Evolutionary conservation across 805 yeast species (phyloP).

Genomic region (Candida sonorensis): DNA sequence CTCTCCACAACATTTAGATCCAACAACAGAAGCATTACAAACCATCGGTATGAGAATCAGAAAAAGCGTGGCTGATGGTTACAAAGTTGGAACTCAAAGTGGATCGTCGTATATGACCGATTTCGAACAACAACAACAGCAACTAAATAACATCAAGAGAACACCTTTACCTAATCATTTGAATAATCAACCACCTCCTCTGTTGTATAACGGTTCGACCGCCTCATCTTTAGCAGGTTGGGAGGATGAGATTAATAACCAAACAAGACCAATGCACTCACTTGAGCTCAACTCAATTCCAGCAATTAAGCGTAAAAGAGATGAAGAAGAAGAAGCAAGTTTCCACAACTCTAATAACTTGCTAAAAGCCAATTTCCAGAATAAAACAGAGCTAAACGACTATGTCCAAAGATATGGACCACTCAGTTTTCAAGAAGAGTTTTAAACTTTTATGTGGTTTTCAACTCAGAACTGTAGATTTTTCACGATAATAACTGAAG

Average conservation of each 20-base stretch:
- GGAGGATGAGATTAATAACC: slow-evolving; percentile 27
- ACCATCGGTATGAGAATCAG: slow-evolving; percentile 68
- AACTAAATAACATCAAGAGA: slow-evolving; percentile 21
- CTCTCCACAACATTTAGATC: slow-evolving; percentile 3
- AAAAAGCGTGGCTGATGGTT: slow-evolving; percentile 60
- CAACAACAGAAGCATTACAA: slow-evolving; percentile 34
- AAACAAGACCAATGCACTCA: slow-evolving; percentile 2
- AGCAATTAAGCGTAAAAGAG: slow-evolving; percentile 12
- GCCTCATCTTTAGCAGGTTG: slow-evolving; percentile 37
- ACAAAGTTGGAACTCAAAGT: slow-evolving; percentile 17
- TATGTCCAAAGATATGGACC: slow-evolving; percentile 36
- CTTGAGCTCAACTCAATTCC: no score
- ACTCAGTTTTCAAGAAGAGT: slow-evolving; percentile 42
- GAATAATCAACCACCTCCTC: slow-evolving; percentile 35
- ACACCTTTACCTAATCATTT: slow-evolving; percentile 35
- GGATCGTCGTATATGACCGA: slow-evolving; percentile 5
- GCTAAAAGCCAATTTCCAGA: no score
- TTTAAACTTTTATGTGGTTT: slow-evolving; percentile 21
- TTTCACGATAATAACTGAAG: neutral
- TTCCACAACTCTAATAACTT: no score
- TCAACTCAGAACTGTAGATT: neutral
- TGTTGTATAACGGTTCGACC: slow-evolving; percentile 38
- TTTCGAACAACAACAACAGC: slow-evolving; percentile 16
- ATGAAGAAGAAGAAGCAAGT: slow-evolving; percentile 3
- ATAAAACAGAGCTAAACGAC: slow-evolving; percentile 10